phyloP scores from a whole-genome alignment of 768 basidiomycete genomes.

The Mycena haematopus region DNA sequence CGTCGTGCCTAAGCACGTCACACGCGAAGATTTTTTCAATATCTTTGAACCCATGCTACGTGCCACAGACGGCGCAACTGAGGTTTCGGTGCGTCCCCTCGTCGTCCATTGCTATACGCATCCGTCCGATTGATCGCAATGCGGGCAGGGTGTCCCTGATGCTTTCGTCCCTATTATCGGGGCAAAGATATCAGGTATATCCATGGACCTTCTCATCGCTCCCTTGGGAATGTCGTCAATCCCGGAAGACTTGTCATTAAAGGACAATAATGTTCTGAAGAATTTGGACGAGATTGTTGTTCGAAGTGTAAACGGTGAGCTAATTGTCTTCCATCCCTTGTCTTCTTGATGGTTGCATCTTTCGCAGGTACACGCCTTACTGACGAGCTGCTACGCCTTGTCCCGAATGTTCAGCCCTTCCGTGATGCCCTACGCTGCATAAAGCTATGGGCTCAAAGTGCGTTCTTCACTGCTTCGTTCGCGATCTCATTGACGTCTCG shows the following conservation, averaged over 20 bases:
- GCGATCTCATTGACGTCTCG: background rate
- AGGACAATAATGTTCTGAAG: slow-evolving; percentile 89
- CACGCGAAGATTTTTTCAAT: slow-evolving; percentile 93
- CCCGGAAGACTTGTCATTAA: slow-evolving; percentile 88
- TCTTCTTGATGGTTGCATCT: slow-evolving; percentile 14
- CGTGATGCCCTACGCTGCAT: slow-evolving; percentile 94
- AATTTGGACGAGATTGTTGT: slow-evolving; percentile 94
- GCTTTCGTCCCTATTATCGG: slow-evolving; percentile 97
- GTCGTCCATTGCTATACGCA: no score
- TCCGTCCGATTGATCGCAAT: background rate
- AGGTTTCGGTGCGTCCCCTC: slow-evolving; percentile 85
- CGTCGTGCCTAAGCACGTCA: slow-evolving; percentile 95
- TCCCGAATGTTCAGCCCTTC: slow-evolving; percentile 94
- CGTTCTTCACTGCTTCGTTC: slow-evolving; percentile 38
- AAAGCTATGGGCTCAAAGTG: slow-evolving; percentile 96
- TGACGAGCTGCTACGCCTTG: slow-evolving; percentile 92
- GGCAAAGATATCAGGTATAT: slow-evolving; percentile 89
- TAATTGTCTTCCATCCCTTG: slow-evolving; percentile 1
- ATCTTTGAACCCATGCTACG: slow-evolving; percentile 89
- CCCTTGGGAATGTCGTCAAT: slow-evolving; percentile 84
- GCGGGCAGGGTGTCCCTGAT: slow-evolving; percentile 86
- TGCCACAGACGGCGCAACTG: slow-evolving; percentile 80
- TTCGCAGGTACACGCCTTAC: slow-evolving; percentile 87
- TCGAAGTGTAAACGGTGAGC: slow-evolving; percentile 85
- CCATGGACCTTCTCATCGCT: slow-evolving; percentile 93